Conservation (phyloP, 768 basidiomycete genomes). For the Melanogaster broomeanus region DNA sequence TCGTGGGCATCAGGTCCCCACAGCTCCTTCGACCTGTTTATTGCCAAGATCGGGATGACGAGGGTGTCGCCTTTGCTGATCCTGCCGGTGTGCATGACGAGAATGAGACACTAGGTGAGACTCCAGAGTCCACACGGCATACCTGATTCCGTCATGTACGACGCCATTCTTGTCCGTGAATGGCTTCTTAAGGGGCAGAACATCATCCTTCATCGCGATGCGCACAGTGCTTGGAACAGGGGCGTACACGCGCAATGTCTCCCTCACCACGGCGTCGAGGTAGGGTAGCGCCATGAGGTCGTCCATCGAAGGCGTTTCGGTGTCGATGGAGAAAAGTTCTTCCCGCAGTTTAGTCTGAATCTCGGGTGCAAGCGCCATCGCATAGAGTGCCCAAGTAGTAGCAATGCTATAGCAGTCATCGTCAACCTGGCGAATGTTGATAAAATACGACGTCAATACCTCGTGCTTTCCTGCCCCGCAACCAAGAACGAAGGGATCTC, state of each 20-base stretch:
- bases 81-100: conserved; percentile 16
- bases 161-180: conserved; percentile 43
- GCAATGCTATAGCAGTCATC: no score
- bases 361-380: conserved; percentile 17
- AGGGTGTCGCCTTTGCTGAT: conserved; percentile 45
- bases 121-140: neutral
- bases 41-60: conserved; percentile 49
- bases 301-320: conserved; percentile 65
- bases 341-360: no score
- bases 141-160: conserved; percentile 40
- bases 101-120: no score
- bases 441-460: no score
- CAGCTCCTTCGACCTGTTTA: conserved; percentile 52
- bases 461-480: no score
- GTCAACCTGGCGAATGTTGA: no score
- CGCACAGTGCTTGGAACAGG: conserved; percentile 46
- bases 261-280: conserved; percentile 62
- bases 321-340: conserved; percentile 40
- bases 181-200: conserved; percentile 47
- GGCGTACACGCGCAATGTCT: conserved; percentile 54
- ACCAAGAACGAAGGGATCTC: no score
- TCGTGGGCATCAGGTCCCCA: conserved; percentile 63
- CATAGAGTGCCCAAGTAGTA: no score
- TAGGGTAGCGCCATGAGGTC: conserved; percentile 62
- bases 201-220: conserved; percentile 52